Evolutionary conservation across 1,284 basidiomycete species (phyloP).

Genomic region (Hymenochaete sp.): DNA sequence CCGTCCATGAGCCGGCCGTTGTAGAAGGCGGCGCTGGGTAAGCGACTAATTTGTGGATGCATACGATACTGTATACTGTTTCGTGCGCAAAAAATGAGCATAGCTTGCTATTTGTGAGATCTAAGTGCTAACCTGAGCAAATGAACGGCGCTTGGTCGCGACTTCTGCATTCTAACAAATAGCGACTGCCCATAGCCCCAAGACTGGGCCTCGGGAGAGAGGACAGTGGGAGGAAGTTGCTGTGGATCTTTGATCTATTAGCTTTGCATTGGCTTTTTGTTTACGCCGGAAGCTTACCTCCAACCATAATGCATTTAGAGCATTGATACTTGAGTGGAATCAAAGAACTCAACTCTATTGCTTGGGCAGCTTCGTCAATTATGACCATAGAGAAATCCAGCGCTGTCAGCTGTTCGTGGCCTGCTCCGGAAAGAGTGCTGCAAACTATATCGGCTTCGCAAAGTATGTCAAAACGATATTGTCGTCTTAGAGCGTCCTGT

Average conservation of each 20-base stretch:
- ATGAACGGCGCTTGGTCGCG: slow-evolving; percentile 74
- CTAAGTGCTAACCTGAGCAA: slow-evolving; percentile 66
- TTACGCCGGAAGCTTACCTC: slow-evolving; percentile 44
- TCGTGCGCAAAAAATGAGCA: slow-evolving; percentile 15
- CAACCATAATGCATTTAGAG: slow-evolving; percentile 87
- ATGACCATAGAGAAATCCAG: slow-evolving; percentile 94
- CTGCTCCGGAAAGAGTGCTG: slow-evolving; percentile 86
- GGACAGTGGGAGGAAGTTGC: slow-evolving; percentile 93
- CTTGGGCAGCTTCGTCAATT: slow-evolving; percentile 98
- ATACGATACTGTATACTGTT: slow-evolving; percentile 96
- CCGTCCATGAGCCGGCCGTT: slow-evolving; percentile 77
- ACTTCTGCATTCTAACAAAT: slow-evolving; percentile 87
- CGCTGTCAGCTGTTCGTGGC: slow-evolving; percentile 78
- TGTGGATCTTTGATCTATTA: slow-evolving; percentile 66
- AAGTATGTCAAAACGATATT: slow-evolving; percentile 69
- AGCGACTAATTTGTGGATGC: slow-evolving; percentile 91
- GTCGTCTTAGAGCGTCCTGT: slow-evolving; percentile 70
- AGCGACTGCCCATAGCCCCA: slow-evolving; percentile 86
- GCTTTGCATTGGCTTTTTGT: neutral
- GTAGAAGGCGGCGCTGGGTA: slow-evolving; percentile 92
- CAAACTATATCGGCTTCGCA: slow-evolving; percentile 91
- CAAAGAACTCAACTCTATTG: slow-evolving; percentile 92
- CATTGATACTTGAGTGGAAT: slow-evolving; percentile 92
- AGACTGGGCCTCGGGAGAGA: slow-evolving; percentile 78
- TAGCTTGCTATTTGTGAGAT: neutral